Conservation (phyloP, 2,329 filamentous ascomycete genomes). For the Ascochyta fabae region DNA sequence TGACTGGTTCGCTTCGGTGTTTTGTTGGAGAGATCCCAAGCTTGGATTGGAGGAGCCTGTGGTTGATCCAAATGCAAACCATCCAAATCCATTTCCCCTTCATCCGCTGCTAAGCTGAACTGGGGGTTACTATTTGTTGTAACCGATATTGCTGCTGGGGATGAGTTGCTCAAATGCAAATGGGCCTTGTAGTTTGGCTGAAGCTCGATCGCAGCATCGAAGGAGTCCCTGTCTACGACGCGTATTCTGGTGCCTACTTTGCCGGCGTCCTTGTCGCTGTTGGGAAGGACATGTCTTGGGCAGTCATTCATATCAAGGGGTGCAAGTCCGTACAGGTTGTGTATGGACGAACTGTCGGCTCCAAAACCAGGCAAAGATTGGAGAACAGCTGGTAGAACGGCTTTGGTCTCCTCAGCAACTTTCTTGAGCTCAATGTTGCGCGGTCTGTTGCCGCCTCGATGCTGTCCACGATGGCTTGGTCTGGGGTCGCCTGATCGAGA, state of each 20-base stretch:
- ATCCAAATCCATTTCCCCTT: slow-evolving; percentile 8
- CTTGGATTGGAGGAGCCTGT: background rate
- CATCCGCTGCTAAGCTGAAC: background rate
- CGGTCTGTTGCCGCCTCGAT: slow-evolving; percentile 25
- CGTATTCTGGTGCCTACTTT: slow-evolving; percentile 35
- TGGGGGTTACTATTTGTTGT: background rate
- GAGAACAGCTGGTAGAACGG: slow-evolving; percentile 31
- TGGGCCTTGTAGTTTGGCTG: slow-evolving; percentile 27
- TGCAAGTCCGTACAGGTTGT: slow-evolving; percentile 22
- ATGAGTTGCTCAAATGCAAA: slow-evolving; percentile 9
- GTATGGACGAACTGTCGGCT: slow-evolving; percentile 25
- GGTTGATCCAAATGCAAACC: slow-evolving; percentile 1
- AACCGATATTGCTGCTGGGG: background rate
- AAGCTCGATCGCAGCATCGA: slow-evolving; percentile 42
- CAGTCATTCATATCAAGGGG: slow-evolving; percentile 29
- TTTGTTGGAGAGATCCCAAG: slow-evolving; percentile 8
- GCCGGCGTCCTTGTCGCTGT: slow-evolving; percentile 22
- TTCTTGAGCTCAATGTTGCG: slow-evolving; percentile 33
- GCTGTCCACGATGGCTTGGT: slow-evolving; percentile 12
- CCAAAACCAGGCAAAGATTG: slow-evolving; percentile 25
- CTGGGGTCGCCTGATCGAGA: slow-evolving; percentile 3
- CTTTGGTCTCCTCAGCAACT: slow-evolving; percentile 36
- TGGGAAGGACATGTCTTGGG: slow-evolving; percentile 27
- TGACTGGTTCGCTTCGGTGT: background rate
- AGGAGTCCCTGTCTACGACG: slow-evolving; percentile 43